phyloP scores from a whole-genome alignment of 805 yeast genomes.

The Starmerella powellii region DNA sequence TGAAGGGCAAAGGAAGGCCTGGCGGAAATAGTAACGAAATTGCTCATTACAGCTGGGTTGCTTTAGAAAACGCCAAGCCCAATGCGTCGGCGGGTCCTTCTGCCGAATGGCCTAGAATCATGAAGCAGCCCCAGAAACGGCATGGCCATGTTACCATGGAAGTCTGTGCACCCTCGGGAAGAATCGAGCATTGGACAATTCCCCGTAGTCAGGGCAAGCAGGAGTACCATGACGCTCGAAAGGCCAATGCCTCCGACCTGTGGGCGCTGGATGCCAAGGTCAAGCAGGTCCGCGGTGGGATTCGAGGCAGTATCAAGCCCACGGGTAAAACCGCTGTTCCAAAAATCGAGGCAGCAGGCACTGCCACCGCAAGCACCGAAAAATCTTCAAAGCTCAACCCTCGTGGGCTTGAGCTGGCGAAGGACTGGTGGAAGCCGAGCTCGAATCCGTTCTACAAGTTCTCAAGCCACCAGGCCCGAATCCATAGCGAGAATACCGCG shows the following conservation, averaged over 20 bases:
- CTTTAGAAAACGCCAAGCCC: constrained; percentile 37
- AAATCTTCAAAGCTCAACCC: neutral
- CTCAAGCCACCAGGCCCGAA: constrained; percentile 12
- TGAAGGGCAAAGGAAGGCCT: constrained; percentile 68
- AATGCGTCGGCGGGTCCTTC: constrained; percentile 32
- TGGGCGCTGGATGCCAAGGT: constrained; percentile 70
- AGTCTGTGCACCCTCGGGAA: constrained; percentile 69
- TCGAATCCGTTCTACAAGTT: constrained; percentile 10
- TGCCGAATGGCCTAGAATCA: constrained; percentile 46
- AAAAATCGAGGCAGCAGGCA: neutral
- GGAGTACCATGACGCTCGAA: constrained; percentile 81
- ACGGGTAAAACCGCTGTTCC: neutral
- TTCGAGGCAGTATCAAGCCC: constrained; percentile 13
- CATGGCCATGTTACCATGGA: constrained; percentile 73
- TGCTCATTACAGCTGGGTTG: constrained; percentile 62
- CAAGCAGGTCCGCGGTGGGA: constrained; percentile 28
- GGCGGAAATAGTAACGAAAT: constrained; percentile 57
- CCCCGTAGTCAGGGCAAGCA: constrained; percentile 65
- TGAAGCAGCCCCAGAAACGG: constrained; percentile 55
- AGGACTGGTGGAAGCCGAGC: constrained; percentile 13
- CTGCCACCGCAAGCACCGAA: neutral
- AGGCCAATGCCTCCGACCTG: constrained; percentile 68
- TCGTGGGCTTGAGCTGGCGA: constrained; percentile 3
- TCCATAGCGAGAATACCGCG: constrained; percentile 4
- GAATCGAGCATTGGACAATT: constrained; percentile 75